These are phyloP conservation scores for Phaeodactylum tricornutum DNA, from an alignment of 108 stramenopile genomes.

Conservation along the genomic window DNA sequence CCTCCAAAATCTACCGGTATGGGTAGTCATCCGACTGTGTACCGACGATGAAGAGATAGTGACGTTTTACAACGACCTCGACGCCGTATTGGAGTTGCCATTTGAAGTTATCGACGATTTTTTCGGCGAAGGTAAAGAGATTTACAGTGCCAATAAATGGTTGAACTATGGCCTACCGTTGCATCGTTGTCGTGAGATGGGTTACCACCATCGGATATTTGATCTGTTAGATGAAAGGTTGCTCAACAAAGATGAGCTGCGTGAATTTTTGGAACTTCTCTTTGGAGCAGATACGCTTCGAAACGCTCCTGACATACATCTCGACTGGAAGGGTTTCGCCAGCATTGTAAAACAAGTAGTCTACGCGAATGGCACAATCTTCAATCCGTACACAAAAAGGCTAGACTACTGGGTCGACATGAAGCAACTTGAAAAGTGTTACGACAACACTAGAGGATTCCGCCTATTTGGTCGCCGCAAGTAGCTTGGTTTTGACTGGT, in stretches of 20 bases:
- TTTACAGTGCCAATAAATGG: constrained; percentile 56
- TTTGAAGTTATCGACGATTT: constrained; percentile 75
- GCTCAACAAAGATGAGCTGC: constrained; percentile 27
- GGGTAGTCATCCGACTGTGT: constrained; percentile 62
- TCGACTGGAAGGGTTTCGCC: constrained; percentile 27
- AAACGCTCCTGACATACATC: constrained; percentile 27
- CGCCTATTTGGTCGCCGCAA: too few species aligned
- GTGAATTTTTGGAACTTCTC: constrained; percentile 19
- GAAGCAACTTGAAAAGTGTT: constrained; percentile 17
- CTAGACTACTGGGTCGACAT: constrained; percentile 14
- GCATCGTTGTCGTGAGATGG: constrained; percentile 67
- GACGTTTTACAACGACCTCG: constrained; percentile 46
- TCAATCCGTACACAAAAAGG: constrained; percentile 19
- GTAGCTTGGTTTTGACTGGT: too few species aligned
- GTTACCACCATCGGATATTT: constrained; percentile 30
- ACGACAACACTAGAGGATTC: too few species aligned
- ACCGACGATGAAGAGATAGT: constrained; percentile 50
- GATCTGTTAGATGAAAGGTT: constrained; percentile 48
- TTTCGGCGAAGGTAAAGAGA: constrained; percentile 57
- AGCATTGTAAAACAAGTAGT: constrained; percentile 13
- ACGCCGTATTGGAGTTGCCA: constrained; percentile 37
- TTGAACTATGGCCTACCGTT: constrained; percentile 48
- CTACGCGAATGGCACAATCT: constrained; percentile 25
- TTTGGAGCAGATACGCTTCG: constrained; percentile 47
- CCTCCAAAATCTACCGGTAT: constrained; percentile 40